Evolutionary conservation across 768 basidiomycete genomes (phyloP), one percentile per base, ranked within the genome.

Genomic region (Sporobolomyces pararoseus): DNA sequence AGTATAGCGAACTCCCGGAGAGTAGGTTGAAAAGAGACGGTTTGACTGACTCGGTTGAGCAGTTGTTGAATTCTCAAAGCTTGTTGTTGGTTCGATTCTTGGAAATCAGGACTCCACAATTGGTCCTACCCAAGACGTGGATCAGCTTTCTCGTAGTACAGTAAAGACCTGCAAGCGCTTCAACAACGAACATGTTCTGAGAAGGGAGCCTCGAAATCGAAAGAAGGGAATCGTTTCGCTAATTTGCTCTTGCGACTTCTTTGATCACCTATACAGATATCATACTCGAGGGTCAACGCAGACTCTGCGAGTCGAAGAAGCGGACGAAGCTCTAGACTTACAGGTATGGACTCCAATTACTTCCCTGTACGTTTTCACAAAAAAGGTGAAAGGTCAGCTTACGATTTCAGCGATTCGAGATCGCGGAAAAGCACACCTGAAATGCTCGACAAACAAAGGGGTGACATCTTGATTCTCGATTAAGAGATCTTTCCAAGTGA

Each of bases 291-390:
- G n/a, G n/a, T n/a, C n/a, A n/a, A n/a, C n/a, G n/a, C n/a, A n/a
- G n/a, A n/a, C n/a, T n/a, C n/a, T n/a, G n/a, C n/a, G n/a, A n/a
- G 37, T 23, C 5, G 42, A 1, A 34, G 25, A 12, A 10, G 12
- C 23, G 47, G 5, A 31, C 0, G 29, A 12, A 31, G 2, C 34
- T 17, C 17, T 6, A 27, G 17, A 49, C 68, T 19, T 19, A 70
- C 74, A 77, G 0, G 76, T 77, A 46, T 76, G 78, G 0, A 76
- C 61, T 4, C 78, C 78, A 42, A 77, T 73, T 25, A 68, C 42
- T 34, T 74, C 73, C n/a, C 70, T 70, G 60, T 14, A 12, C 0
- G 19, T 6, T 27, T 13, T n/a, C n/a, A n/a, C n/a, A n/a, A n/a
- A n/a, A n/a, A 7, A 29, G 19, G 27, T 12, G 17, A 34, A 37